These are phyloP conservation scores for Sugiyamaella marilandica DNA, from an alignment of 805 yeast genomes.

Conservation along the genomic window DNA sequence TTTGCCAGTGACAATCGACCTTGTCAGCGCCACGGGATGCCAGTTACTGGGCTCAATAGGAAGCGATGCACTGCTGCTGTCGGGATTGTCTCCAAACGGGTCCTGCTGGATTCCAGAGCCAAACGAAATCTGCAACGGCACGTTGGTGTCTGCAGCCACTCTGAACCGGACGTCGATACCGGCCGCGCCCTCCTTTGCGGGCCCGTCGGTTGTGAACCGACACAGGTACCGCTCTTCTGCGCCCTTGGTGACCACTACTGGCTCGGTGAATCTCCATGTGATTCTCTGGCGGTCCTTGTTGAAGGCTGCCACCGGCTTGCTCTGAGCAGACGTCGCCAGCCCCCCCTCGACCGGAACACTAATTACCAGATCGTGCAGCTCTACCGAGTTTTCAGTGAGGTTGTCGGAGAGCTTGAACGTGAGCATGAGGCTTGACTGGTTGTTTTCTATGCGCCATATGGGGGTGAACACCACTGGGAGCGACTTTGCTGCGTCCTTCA, in stretches of 20 bases:
- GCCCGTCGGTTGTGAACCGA: conserved; percentile 72
- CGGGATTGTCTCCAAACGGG: conserved; percentile 18
- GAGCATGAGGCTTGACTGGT: conserved; percentile 80
- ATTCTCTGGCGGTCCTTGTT: conserved; percentile 80
- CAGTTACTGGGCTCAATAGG: conserved; percentile 4
- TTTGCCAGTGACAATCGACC: conserved; percentile 16
- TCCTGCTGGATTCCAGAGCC: conserved; percentile 8
- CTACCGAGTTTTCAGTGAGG: conserved; percentile 38
- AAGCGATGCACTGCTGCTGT: conserved; percentile 2
- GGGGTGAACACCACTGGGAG: conserved; percentile 69
- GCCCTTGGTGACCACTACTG: conserved; percentile 36
- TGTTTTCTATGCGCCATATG: conserved; percentile 83
- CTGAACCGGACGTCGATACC: conserved; percentile 58
- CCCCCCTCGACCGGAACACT: conserved; percentile 62
- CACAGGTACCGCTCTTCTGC: conserved; percentile 72
- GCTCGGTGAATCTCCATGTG: conserved; percentile 63
- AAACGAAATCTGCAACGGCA: conserved; percentile 10
- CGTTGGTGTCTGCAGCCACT: not conserved
- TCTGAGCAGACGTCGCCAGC: conserved; percentile 61
- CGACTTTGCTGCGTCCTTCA: conserved; percentile 35
- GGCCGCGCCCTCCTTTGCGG: conserved; percentile 63
- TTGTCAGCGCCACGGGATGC: conserved; percentile 11
- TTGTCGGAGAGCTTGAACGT: conserved; percentile 55
- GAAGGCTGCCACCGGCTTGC: conserved; percentile 90
- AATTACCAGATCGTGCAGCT: conserved; percentile 50